These are phyloP conservation scores for Fremontodendron californicum DNA, from an alignment of 345 rosid species.

Conservation along the genomic window DNA sequence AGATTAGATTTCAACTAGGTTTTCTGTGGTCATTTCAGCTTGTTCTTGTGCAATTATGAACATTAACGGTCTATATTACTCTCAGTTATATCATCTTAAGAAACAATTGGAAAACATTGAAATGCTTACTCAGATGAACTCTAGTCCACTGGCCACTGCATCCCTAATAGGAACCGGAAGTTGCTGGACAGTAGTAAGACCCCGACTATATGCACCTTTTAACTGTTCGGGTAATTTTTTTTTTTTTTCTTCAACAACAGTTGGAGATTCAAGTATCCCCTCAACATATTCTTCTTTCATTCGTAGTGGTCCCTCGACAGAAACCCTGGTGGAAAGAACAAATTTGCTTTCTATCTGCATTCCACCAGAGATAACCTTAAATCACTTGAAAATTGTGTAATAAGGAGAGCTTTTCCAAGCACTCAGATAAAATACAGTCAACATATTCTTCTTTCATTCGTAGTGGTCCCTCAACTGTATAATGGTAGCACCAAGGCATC, in stretches of 20 bases:
- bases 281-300: slow-evolving; percentile 82
- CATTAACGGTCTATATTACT: background rate
- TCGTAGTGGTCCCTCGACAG: slow-evolving; percentile 89
- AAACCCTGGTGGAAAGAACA: slow-evolving; percentile 51
- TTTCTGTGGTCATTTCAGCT: background rate
- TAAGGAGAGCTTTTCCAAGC: background rate
- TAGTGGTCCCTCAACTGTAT: slow-evolving; percentile 87
- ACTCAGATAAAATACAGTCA: slow-evolving; percentile 15
- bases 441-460: slow-evolving; percentile 80
- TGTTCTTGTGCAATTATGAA: background rate
- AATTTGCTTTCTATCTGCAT: slow-evolving; percentile 80
- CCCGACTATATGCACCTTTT: slow-evolving; percentile 69
- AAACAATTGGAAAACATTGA: background rate
- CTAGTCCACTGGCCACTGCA: slow-evolving; percentile 58
- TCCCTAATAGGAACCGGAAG: slow-evolving; percentile 71
- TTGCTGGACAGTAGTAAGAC: slow-evolving; percentile 56
- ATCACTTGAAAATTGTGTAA: background rate
- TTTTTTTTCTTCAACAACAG: slow-evolving; percentile 67
- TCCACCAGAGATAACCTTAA: slow-evolving; percentile 7
- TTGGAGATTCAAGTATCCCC: slow-evolving; percentile 74
- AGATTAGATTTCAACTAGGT: background rate
- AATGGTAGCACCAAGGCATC: too few relatives aligned
- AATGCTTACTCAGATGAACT: slow-evolving; percentile 70
- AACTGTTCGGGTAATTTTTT: slow-evolving; percentile 87
- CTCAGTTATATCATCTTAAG: background rate